Conservation (phyloP, 176 grass and related monocot genomes). For the Aegilops tauschii region DNA sequence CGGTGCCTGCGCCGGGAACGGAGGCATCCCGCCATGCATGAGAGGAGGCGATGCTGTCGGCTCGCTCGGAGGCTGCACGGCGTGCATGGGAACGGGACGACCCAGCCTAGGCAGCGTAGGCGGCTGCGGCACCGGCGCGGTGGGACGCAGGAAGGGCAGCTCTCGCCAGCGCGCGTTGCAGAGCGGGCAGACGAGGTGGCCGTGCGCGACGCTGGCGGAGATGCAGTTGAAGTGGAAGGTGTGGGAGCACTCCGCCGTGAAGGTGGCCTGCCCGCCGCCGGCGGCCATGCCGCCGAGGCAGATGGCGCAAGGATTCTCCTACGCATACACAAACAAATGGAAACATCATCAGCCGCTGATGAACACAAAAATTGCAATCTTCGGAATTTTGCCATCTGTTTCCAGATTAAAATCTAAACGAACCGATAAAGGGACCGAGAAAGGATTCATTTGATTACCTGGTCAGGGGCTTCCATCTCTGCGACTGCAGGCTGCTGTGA, state of each 20-base stretch:
- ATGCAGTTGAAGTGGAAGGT: conserved; percentile 79
- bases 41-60: neutral
- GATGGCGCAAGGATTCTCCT: conserved; percentile 53
- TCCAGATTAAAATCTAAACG: too few species aligned
- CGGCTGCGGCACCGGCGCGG: neutral
- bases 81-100: neutral
- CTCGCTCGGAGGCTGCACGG: neutral
- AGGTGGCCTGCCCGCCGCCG: conserved; percentile 44
- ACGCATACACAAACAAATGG: neutral
- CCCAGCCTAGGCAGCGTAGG: neutral
- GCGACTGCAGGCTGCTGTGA: neutral
- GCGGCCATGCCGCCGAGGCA: conserved; percentile 45
- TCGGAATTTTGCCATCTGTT: neutral
- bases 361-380: neutral
- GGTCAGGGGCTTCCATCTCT: conserved; percentile 1
- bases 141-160: conserved; percentile 32
- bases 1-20: too few species aligned
- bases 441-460: neutral
- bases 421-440: neutral
- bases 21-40: too few species aligned
- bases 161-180: conserved; percentile 58
- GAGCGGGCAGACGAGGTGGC: conserved; percentile 68
- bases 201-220: conserved; percentile 43
- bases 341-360: too few species aligned
- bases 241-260: conserved; percentile 73